Base-by-base conservation (phyloP, 306 rosid species). In the Quercus mongolica region DNA sequence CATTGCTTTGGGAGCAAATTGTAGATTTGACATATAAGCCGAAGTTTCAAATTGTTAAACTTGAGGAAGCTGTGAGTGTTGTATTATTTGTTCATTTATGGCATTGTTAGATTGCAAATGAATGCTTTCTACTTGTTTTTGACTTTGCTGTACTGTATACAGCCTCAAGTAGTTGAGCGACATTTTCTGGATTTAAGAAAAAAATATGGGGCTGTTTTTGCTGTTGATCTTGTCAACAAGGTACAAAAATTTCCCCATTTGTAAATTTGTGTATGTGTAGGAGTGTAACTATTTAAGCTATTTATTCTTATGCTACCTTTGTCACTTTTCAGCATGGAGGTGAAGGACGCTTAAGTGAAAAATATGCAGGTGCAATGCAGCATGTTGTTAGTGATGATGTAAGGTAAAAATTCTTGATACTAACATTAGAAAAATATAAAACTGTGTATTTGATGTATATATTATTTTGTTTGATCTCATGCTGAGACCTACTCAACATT, bases 1-100 rank as follows among this genome's bases (percentile, higher is more conserved):
- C 99, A 9, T 85, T 95, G 74, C 92, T 87, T 23, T 93, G 99
- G 99, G 91, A 95, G 69, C 98, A 93, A 87, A 81, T 95, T 81
- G 98, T 95, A 70, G 98, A 95, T 82, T 83, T 95, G 85, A 93
- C 99, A 70, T 95, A 93, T 78, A 95, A 95, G 88, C 98, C 99
- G 1, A 95, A 93, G 85, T 91, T 88, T 41, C 97, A 90, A 71
- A 74, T 93, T 65, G 80, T 95, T 85, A 91, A 77, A 80, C 86
- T 26, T 26, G 98, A 95, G 82, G 98, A 95, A 84, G 87, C 91
- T 89, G 98, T 93, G 86, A 91, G 99, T 87, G 75, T 62, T 80
- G 49, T 41, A 59, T 79, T 56, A 62, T 74, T 79, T 78, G 68
- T 74, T 75, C 56, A 54, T 70, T 23, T 10, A 67, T 75, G 79